Percentiles rank a stretch among this genome's conserved stretches.
These are phyloP conservation scores for Aplosporella prunicola DNA, from an alignment of 2,329 filamentous ascomycete species.

Conservation along the genomic window DNA sequence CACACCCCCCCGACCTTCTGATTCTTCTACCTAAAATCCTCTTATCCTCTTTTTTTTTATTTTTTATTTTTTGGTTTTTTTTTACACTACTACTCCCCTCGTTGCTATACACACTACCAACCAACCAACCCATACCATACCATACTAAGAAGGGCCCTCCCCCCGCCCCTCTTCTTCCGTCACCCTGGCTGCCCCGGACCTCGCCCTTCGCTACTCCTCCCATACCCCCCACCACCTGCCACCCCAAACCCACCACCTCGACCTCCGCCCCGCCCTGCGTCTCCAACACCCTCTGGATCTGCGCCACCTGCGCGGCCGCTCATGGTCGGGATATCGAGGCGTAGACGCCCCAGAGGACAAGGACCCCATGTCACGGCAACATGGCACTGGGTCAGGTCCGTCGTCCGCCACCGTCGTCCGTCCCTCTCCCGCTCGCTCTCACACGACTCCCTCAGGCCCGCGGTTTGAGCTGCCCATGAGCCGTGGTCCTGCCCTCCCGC, in stretches of 20 bases:
- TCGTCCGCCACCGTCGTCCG: conserved; percentile 8
- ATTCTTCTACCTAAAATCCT: too few relatives aligned
- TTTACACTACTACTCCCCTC: too few relatives aligned
- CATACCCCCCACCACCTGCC: conserved; percentile 19
- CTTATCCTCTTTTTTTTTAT: too few relatives aligned
- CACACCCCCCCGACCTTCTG: too few relatives aligned
- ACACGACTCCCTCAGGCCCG: conserved; percentile 2
- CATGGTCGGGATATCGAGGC: conserved; percentile 19
- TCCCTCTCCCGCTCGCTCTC: conserved; percentile 2
- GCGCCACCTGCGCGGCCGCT: conserved; percentile 18
- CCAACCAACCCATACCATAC: too few relatives aligned
- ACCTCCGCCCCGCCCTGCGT: conserved; percentile 21
- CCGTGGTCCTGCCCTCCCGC: conserved; percentile 8
- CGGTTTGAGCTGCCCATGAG: conserved; percentile 5
- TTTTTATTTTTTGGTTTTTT: too few relatives aligned
- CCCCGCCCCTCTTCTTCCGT: conserved; percentile 12
- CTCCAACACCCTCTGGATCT: conserved; percentile 21
- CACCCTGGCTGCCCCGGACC: conserved; percentile 31
- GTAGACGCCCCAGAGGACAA: conserved; percentile 7
- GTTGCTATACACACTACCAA: too few relatives aligned
- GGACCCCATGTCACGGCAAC: conserved; percentile 12
- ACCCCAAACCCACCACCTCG: conserved; percentile 16
- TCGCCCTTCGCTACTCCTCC: conserved; percentile 26
- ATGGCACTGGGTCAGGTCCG: conserved; percentile 12
- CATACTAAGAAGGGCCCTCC: too few relatives aligned